Conservation (phyloP, 495 filamentous ascomycete genomes). For the Tuber umbilicatum region DNA sequence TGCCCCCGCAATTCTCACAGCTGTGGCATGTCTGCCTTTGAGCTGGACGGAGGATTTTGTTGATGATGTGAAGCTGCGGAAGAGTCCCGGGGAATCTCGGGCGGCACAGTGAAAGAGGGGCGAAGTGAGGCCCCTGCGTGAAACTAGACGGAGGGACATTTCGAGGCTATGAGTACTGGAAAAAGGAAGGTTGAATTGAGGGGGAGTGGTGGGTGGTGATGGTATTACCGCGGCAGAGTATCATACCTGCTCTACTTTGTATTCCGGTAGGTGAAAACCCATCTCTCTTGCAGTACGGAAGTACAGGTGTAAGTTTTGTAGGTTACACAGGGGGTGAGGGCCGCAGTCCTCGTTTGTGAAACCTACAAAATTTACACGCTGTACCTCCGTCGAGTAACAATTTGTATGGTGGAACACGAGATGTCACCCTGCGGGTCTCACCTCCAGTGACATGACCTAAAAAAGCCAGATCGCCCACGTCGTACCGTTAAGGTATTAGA, state of each 20-base stretch:
- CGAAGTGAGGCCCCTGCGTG: slow-evolving; percentile 2
- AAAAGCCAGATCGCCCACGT: too few species aligned
- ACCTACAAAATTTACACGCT: too few species aligned
- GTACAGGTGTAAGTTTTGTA: too few species aligned
- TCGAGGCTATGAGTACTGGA: background rate
- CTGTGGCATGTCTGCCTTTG: background rate
- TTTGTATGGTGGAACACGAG: background rate
- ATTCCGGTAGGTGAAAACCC: background rate
- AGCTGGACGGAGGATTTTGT: background rate
- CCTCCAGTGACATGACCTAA: background rate
- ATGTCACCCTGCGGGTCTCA: slow-evolving; percentile 18
- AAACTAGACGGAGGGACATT: slow-evolving; percentile 24
- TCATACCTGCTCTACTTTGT: background rate
- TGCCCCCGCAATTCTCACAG: background rate
- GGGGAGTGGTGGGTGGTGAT: background rate
- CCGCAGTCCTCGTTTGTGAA: too few species aligned
- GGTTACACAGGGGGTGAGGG: too few species aligned
- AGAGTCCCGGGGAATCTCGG: slow-evolving; percentile 9
- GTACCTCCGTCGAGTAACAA: too few species aligned
- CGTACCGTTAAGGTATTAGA: too few species aligned
- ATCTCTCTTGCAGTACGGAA: background rate
- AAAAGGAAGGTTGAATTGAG: background rate
- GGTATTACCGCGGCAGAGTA: too few species aligned
- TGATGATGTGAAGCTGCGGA: slow-evolving; percentile 11
- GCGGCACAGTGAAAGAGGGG: slow-evolving; percentile 8